Evolutionary conservation across 495 filamentous ascomycete species (phyloP).

Genomic region (Hyaloscypha finlandica): DNA sequence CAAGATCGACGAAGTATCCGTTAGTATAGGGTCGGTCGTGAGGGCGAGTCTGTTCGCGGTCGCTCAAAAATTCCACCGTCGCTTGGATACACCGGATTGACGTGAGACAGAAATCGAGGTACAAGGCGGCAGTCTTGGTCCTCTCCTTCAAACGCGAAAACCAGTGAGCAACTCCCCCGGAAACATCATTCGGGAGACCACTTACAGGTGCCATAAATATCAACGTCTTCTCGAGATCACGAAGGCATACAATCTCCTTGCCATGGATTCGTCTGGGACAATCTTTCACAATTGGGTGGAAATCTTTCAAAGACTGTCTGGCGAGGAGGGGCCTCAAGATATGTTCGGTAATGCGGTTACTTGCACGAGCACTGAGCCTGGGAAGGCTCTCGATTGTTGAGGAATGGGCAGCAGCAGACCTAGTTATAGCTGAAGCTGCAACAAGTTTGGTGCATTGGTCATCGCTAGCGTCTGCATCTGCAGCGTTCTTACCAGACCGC

Average conservation of each 20-base stretch:
- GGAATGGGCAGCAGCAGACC: conserved; percentile 45
- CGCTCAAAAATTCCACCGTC: conserved; percentile 75
- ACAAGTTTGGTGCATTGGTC: conserved; percentile 30
- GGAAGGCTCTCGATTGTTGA: conserved; percentile 40
- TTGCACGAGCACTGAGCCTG: conserved; percentile 50
- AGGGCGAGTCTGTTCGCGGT: conserved; percentile 77
- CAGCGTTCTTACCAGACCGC: conserved; percentile 36
- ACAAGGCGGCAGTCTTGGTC: conserved; percentile 64
- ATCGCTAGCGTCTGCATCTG: conserved; percentile 19
- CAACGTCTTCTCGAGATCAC: conserved; percentile 88
- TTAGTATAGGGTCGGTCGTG: conserved; percentile 85
- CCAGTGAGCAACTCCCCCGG: conserved; percentile 67
- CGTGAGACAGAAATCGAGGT: conserved; percentile 81
- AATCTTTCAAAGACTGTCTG: conserved; percentile 63
- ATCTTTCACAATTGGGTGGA: conserved; percentile 74
- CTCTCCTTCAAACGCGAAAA: conserved; percentile 69
- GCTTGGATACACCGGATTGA: conserved; percentile 85
- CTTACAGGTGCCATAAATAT: conserved; percentile 88
- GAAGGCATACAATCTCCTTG: conserved; percentile 79
- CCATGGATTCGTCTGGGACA: conserved; percentile 74
- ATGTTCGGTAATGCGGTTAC: conserved; percentile 56
- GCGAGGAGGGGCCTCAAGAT: conserved; percentile 53
- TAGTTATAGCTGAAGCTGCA: conserved; percentile 47
- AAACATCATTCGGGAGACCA: conserved; percentile 50
- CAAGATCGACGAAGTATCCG: conserved; percentile 91